Evolutionary conservation across 306 rosid species (phyloP).

Genomic region (Lablab purpureus): DNA sequence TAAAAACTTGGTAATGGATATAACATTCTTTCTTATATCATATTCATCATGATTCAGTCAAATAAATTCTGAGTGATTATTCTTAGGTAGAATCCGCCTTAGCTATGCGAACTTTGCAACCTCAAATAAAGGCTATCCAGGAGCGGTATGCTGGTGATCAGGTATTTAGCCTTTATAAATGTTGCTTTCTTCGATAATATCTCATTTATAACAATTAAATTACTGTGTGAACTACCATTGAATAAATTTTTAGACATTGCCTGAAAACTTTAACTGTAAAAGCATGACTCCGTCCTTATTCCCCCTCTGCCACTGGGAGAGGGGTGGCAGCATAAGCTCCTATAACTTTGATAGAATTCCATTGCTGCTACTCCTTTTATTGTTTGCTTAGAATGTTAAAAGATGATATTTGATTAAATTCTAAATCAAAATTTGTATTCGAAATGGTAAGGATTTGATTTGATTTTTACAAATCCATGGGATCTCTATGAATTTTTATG

Average conservation of each 20-base stretch:
- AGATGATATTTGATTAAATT: constrained; percentile 17
- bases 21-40: background rate
- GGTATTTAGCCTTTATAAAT: constrained; percentile 56
- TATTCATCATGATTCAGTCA: constrained; percentile 5
- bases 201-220: background rate
- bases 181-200: constrained; percentile 19
- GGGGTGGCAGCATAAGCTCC: background rate
- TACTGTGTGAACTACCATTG: constrained; percentile 4
- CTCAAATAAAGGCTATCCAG: constrained; percentile 88
- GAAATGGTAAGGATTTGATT: background rate
- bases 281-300: constrained; percentile 13
- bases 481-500: background rate
- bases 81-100: constrained; percentile 89
- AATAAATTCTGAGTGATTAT: constrained; percentile 27
- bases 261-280: constrained; percentile 20
- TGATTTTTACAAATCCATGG: constrained; percentile 17
- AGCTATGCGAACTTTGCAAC: constrained; percentile 95
- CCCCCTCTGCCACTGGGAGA: background rate
- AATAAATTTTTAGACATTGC: constrained; percentile 12
- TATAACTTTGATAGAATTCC: background rate
- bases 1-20: background rate
- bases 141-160: constrained; percentile 88
- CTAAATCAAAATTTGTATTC: constrained; percentile 12
- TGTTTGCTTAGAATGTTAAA: constrained; percentile 23
- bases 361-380: constrained; percentile 7